Evolutionary conservation across 2,329 filamentous ascomycete species (phyloP), one percentile per base, ranked within the genome.

Genomic region (Hirsutella thompsonii): DNA sequence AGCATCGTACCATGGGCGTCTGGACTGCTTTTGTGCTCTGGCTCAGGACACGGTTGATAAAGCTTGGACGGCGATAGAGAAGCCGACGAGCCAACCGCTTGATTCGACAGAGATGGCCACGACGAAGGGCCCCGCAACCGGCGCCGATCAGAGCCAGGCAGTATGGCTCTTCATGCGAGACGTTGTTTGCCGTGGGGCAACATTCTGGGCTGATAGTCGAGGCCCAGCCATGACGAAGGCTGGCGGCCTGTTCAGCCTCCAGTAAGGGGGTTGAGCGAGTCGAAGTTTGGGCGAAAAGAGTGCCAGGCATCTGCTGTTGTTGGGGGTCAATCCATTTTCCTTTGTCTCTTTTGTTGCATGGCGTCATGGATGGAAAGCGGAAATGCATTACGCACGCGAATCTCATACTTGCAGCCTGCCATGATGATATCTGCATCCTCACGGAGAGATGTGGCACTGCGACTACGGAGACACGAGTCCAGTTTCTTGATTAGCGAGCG

Each of bases 11-110:
- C 1, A 72, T 74, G 45, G 66, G 71, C 46, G 68, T 74, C 32
- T 81, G 76, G 76, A 77, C 72, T 8, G 69, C 68, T 19, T 79
- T 81, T 49, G 64, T 81, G 39, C 63, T 81, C 42, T 81, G 77
- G 77, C 55, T 81, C 20, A 65, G 76, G 44, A 81, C 76, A n/a
- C 56, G 62, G 41, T 50, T 66, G 43, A 54, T 66, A 44, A 64
- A 62, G 55, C 49, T 65, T 43, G 61, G 61, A 39, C 55, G 59
- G 50, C 59, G 59, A 48, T 64, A 63, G 58, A 50, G 37, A 49
- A 49, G 34, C 34, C 40, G 11, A 47, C 49, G 42, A 47, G 47
- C 47, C 28, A 26, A 29, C 18, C 36, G 26, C 11, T 33, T 34
- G 32, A 11, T 16, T 34, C 32, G 4, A 34, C 32, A 9, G 32